Base-by-base conservation (phyloP, 257 asterid genomes). In the Scutellaria minor region DNA sequence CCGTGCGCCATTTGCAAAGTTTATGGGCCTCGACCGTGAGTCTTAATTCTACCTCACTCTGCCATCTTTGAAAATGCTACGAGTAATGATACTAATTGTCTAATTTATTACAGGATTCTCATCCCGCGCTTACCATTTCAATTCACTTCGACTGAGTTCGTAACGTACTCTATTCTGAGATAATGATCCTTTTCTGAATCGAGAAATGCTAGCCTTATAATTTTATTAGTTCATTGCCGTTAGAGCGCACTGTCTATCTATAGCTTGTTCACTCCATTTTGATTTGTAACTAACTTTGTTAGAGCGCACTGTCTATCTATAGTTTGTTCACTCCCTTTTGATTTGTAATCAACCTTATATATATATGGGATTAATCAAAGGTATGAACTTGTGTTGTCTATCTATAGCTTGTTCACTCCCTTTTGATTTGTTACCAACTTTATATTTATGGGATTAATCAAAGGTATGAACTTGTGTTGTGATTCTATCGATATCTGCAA, bases 1-100 rank as follows among this genome's bases (percentile, higher is more conserved):
- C 27, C 98, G 87, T 94, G 61, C 92, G 98, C 79, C 99, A 94
- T 77, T 87, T 94, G 18, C 77, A 94, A 94, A 89, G 90, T 91
- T 78, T 89, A 89, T 68, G 98, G 99, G 61, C 99, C 99, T 51
- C 85, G 89, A 66, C 96, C 77, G 95, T 94, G 83, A 54, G 98
- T 87, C 10, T 5, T 42, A 70, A 4, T 68, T 51, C 35, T 73
- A 46, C 27, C 15, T 7, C 35, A 22, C 50, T n/a, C 41, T 18
- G 35, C 27, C 59, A 42, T 70, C 46, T 22, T 48, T 58, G 10
- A 10, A 13, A 4, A 0, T 56, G 14, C 41, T 64, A 69, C 24
- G 39, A 55, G 27, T 48, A 13, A 66, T 58, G 65, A 62, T 8
- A 56, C 5, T 56, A 20, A 41, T 68, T 75, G 40, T 48, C 18